Conservation (phyloP, 257 asterid genomes). For the Solanum peruvianum region DNA sequence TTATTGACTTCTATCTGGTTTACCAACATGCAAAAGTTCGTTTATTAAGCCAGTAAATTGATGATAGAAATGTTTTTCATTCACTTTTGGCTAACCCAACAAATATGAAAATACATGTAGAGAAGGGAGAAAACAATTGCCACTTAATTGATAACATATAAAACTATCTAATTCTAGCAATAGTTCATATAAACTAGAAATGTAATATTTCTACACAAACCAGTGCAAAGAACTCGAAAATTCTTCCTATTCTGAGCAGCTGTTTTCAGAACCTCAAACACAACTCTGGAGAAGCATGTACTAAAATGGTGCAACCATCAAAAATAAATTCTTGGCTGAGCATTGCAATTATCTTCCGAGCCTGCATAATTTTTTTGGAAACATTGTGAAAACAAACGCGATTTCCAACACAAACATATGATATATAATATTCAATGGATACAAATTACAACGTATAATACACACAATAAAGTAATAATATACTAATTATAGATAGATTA, state of each 20-base stretch:
- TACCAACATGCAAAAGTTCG: neutral
- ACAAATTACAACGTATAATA: too few relatives aligned
- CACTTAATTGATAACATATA: neutral
- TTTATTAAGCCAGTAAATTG: neutral
- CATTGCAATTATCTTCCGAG: slow-evolving; percentile 73
- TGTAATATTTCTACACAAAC: slow-evolving; percentile 16
- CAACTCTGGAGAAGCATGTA: slow-evolving; percentile 89
- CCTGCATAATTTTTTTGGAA: slow-evolving; percentile 23
- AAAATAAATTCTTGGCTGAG: slow-evolving; percentile 83
- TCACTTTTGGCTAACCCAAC: neutral
- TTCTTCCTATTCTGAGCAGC: slow-evolving; percentile 64
- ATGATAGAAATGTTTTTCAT: neutral
- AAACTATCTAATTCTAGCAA: neutral
- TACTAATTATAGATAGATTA: too few relatives aligned
- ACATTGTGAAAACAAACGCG: neutral
- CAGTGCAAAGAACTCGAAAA: slow-evolving; percentile 83
- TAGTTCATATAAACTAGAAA: neutral
- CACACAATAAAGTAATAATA: too few relatives aligned
- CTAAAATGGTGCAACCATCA: slow-evolving; percentile 90
- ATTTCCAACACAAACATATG: too few relatives aligned
- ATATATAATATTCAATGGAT: too few relatives aligned
- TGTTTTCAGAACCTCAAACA: slow-evolving; percentile 63
- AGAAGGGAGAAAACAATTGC: neutral
- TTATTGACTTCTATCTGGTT: neutral
- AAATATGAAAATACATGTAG: neutral